phyloP scores from a whole-genome alignment of 352 stramenopile genomes.

The Discostella stelligera region DNA sequence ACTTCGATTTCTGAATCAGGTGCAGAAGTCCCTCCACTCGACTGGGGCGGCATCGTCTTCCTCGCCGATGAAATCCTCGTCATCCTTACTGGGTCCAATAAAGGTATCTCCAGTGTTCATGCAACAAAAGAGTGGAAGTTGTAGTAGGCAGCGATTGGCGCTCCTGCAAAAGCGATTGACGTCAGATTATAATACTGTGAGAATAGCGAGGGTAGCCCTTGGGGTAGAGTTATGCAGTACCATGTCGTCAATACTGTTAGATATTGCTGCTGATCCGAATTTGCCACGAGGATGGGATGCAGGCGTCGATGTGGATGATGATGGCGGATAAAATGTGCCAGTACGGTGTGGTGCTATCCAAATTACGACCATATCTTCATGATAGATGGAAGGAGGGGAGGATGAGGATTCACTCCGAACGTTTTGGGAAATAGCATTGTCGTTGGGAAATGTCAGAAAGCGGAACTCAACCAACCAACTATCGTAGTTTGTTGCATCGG shows the following conservation, averaged over 20 bases:
- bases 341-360: neutral
- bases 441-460: neutral
- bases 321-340: constrained; percentile 32
- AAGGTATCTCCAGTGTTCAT: no score
- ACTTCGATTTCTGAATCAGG: constrained; percentile 6
- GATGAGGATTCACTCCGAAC: neutral
- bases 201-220: constrained; percentile 12
- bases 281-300: constrained; percentile 41
- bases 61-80: neutral
- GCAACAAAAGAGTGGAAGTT: no score
- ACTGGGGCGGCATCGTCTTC: neutral
- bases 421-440: neutral
- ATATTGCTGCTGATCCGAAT: constrained; percentile 12
- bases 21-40: neutral
- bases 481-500: no score
- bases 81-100: neutral
- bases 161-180: no score
- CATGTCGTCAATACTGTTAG: neutral
- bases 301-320: constrained; percentile 32
- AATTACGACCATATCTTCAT: neutral
- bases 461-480: no score
- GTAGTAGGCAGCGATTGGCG: no score
- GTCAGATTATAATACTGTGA: neutral
- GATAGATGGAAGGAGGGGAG: neutral
- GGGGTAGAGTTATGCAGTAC: constrained; percentile 5